Evolutionary conservation across 371 early-diverging fungal genomes (phyloP).

Genomic region (Lichtheimia ramosa): DNA sequence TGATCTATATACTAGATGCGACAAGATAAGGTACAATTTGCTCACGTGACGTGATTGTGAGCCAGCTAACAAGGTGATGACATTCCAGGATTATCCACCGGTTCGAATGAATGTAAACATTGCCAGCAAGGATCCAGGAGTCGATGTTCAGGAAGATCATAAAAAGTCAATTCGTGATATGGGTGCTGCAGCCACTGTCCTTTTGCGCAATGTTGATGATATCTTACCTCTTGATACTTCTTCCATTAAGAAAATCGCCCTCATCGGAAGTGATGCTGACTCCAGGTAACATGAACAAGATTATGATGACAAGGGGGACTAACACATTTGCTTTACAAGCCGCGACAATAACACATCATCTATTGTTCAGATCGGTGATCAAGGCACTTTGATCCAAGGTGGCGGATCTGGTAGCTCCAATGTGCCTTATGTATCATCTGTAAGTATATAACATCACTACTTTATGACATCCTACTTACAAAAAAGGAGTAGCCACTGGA

Average conservation of each 20-base stretch:
- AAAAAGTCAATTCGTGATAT: constrained; percentile 33
- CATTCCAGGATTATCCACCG: constrained; percentile 28
- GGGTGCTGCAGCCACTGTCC: constrained; percentile 50
- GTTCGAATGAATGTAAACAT: constrained; percentile 24
- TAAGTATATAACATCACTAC: constrained; percentile 27
- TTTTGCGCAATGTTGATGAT: constrained; percentile 47
- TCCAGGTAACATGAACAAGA: neutral
- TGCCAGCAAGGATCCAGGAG: constrained; percentile 10
- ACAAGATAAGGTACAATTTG: constrained; percentile 19
- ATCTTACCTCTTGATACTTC: constrained; percentile 33
- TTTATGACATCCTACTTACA: neutral
- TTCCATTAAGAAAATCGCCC: constrained; percentile 29
- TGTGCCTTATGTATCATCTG: too few relatives aligned
- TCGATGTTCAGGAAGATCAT: constrained; percentile 51
- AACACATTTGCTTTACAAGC: neutral
- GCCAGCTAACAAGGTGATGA: too few relatives aligned
- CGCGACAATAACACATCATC: neutral
- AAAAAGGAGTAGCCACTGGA: constrained; percentile 14
- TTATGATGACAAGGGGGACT: constrained; percentile 9
- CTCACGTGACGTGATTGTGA: too few relatives aligned
- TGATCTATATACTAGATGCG: constrained; percentile 4
- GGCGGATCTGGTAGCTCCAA: constrained; percentile 56
- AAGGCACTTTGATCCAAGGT: constrained; percentile 57
- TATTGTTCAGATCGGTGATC: constrained; percentile 20
- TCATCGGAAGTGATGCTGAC: constrained; percentile 56